Evolutionary conservation across 2,329 filamentous ascomycete genomes (phyloP).

Genomic region (Aulographum hederae): DNA sequence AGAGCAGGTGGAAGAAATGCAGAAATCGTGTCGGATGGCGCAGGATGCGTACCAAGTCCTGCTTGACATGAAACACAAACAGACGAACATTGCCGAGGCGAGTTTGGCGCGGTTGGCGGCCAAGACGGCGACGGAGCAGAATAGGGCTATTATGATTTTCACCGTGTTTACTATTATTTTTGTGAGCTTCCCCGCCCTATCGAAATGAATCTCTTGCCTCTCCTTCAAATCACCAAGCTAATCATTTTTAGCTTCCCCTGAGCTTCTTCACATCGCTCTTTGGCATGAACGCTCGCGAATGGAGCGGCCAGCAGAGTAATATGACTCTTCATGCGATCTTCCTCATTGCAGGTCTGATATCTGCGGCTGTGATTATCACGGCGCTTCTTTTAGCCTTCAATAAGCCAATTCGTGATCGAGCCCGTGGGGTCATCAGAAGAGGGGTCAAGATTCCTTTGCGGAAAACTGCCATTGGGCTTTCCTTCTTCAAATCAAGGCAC

Average conservation of each 20-base stretch:
- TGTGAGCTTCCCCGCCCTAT: too few relatives aligned
- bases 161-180: slow-evolving; percentile 45
- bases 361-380: background rate
- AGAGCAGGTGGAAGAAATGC: slow-evolving; percentile 37
- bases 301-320: slow-evolving; percentile 3
- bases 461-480: too few relatives aligned
- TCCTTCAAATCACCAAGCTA: slow-evolving; percentile 6
- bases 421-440: too few relatives aligned
- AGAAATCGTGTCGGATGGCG: slow-evolving; percentile 35
- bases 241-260: too few relatives aligned
- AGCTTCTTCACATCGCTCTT: slow-evolving; percentile 49
- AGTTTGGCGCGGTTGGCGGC: slow-evolving; percentile 43
- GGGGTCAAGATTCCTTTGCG: too few relatives aligned
- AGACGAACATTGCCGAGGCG: slow-evolving; percentile 48
- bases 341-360: background rate
- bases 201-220: background rate
- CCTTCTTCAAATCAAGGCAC: too few relatives aligned
- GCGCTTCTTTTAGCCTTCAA: background rate
- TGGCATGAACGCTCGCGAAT: slow-evolving; percentile 36
- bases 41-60: slow-evolving; percentile 46
- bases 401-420: too few relatives aligned
- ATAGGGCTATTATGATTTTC: slow-evolving; percentile 38
- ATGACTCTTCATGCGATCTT: background rate
- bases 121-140: slow-evolving; percentile 43
- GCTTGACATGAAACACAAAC: slow-evolving; percentile 47